phyloP scores from a whole-genome alignment of 345 rosid species.

The Arabidopsis arenosa region DNA sequence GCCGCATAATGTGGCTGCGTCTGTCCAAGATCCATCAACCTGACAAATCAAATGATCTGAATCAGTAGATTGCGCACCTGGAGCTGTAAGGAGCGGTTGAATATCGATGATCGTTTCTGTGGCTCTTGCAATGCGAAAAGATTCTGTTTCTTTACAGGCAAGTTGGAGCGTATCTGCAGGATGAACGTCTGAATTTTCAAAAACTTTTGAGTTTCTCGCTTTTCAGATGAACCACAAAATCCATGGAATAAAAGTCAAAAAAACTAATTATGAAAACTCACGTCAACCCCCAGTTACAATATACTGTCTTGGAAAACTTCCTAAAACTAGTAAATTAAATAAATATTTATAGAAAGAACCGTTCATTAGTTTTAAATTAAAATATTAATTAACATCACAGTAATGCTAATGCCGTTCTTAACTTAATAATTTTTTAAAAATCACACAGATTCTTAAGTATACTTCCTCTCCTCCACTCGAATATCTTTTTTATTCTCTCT shows the following conservation, averaged over 20 bases:
- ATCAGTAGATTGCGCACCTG: too few relatives aligned
- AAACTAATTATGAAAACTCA: slow-evolving; percentile 5
- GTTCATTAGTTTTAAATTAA: slow-evolving; percentile 31
- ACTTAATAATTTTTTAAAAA: background rate
- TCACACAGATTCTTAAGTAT: slow-evolving; percentile 27
- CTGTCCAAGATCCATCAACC: too few relatives aligned
- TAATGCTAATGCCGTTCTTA: slow-evolving; percentile 44
- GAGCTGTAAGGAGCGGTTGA: too few relatives aligned
- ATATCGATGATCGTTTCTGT: too few relatives aligned
- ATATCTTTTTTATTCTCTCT: slow-evolving; percentile 25
- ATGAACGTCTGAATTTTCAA: background rate
- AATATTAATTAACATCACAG: slow-evolving; percentile 35
- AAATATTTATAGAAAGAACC: slow-evolving; percentile 19
- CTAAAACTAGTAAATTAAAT: slow-evolving; percentile 24
- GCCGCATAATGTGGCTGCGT: too few relatives aligned
- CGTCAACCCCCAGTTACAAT: slow-evolving; percentile 1
- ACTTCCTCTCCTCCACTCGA: slow-evolving; percentile 29
- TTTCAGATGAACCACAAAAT: too few relatives aligned
- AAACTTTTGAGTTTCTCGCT: too few relatives aligned
- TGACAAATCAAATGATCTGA: too few relatives aligned
- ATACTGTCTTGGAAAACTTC: slow-evolving; percentile 26
- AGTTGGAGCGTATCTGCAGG: too few relatives aligned
- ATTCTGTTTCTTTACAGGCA: too few relatives aligned
- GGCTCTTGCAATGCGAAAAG: too few relatives aligned
- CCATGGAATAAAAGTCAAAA: background rate